These are phyloP conservation scores for Didymella pomorum DNA, from an alignment of 2,329 filamentous ascomycete genomes.

Conservation along the genomic window DNA sequence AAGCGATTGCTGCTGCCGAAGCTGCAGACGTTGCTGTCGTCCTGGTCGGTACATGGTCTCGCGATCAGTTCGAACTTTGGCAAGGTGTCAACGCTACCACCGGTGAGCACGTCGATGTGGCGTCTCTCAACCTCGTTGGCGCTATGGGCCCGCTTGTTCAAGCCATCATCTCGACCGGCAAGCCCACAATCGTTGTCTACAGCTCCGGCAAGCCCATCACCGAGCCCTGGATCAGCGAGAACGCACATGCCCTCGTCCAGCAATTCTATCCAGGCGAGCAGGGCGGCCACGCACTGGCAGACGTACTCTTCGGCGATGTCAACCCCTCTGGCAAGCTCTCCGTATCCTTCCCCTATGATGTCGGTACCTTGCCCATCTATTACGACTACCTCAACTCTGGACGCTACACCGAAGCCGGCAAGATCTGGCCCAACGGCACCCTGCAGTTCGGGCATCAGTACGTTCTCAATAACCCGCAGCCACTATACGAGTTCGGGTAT, in stretches of 20 bases:
- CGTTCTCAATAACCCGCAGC: constrained; percentile 66
- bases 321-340: constrained; percentile 72
- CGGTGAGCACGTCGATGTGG: constrained; percentile 75
- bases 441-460: constrained; percentile 71
- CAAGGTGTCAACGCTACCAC: constrained; percentile 75
- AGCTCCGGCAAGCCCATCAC: constrained; percentile 76
- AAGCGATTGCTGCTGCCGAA: constrained; percentile 70
- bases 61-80: constrained; percentile 77
- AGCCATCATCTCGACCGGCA: constrained; percentile 72
- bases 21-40: constrained; percentile 76
- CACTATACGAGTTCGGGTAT: constrained; percentile 72
- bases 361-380: constrained; percentile 73
- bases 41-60: constrained; percentile 77
- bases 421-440: constrained; percentile 64
- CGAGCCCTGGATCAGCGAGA: constrained; percentile 74
- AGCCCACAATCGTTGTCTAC: constrained; percentile 73
- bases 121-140: constrained; percentile 71
- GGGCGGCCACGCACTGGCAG: constrained; percentile 71
- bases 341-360: constrained; percentile 71
- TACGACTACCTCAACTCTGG: constrained; percentile 77
- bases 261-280: constrained; percentile 79
- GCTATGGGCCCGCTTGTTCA: constrained; percentile 72
- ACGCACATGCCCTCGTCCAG: constrained; percentile 71
- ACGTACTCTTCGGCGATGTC: constrained; percentile 67
- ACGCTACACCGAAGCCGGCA: constrained; percentile 62